Evolutionary conservation across 805 yeast species (phyloP).

Genomic region (Pichia phayaonensis): DNA sequence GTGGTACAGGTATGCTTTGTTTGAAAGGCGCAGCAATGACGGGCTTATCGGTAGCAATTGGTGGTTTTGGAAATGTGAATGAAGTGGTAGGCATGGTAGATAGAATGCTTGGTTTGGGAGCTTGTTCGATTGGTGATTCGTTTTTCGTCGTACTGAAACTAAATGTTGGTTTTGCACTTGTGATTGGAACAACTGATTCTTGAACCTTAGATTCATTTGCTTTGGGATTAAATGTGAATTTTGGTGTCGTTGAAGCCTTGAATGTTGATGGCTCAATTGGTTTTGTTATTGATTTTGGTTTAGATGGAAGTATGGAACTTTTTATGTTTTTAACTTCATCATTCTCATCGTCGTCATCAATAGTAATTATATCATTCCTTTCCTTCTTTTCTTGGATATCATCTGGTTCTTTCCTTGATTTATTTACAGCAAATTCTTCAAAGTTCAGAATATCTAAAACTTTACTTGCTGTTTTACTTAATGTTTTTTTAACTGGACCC

Average conservation of each 20-base stretch:
- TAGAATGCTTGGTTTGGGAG: not conserved
- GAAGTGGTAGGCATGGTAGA: not conserved
- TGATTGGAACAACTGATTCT: not conserved
- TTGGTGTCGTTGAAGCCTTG: not conserved
- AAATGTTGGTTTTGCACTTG: not conserved
- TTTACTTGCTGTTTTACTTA: conserved; percentile 16
- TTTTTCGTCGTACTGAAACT: not conserved
- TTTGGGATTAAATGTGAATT: not conserved
- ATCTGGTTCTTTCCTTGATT: not conserved
- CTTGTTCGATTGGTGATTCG: not conserved
- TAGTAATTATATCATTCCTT: not conserved
- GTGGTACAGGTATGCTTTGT: not conserved
- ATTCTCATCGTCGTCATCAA: not conserved
- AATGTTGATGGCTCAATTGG: no score
- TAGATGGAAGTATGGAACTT: not conserved
- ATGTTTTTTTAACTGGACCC: not conserved
- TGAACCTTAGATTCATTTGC: not conserved
- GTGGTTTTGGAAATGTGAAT: not conserved
- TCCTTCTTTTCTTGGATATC: not conserved
- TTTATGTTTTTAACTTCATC: not conserved
- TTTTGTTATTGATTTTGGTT: not conserved
- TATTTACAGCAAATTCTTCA: not conserved
- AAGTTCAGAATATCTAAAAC: conserved; percentile 10
- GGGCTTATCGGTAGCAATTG: no score
- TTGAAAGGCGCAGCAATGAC: not conserved